phyloP scores from a whole-genome alignment of 106 monocot genomes.

The Dendrobium huoshanense region DNA sequence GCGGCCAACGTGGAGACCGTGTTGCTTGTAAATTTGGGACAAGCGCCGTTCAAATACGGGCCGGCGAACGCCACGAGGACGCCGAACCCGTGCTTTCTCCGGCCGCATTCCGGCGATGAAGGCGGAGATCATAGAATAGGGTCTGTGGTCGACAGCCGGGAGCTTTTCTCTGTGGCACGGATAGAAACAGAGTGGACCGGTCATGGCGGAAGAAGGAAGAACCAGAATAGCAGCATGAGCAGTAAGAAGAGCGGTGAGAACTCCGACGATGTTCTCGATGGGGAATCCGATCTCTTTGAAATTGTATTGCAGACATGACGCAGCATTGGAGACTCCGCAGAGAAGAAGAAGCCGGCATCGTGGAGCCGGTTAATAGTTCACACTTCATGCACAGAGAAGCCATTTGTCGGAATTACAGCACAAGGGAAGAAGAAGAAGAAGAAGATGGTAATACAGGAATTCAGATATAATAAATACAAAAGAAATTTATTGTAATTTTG shows the following conservation, averaged over 20 bases:
- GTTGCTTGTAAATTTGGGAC: slow-evolving; percentile 67
- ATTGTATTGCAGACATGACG: slow-evolving; percentile 41
- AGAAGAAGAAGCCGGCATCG: no score
- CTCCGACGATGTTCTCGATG: slow-evolving; percentile 21
- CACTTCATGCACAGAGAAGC: no score
- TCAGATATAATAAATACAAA: no score
- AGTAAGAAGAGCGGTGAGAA: slow-evolving; percentile 12
- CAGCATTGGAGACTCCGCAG: no score
- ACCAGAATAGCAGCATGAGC: background rate
- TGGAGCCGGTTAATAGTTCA: no score
- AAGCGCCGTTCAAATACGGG: slow-evolving; percentile 52
- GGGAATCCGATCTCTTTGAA: slow-evolving; percentile 78
- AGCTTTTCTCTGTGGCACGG: slow-evolving; percentile 69
- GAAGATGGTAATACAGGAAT: no score
- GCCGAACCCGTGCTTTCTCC: slow-evolving; percentile 43
- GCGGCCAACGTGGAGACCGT: slow-evolving; percentile 42
- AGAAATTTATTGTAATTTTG: no score
- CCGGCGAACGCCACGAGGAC: slow-evolving; percentile 57
- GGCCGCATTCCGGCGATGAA: background rate
- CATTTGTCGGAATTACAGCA: no score
- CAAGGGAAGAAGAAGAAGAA: no score
- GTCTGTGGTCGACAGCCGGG: slow-evolving; percentile 45
- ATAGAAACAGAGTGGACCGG: slow-evolving; percentile 1
- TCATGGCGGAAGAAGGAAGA: slow-evolving; percentile 8
- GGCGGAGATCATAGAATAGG: background rate